Base-by-base conservation (phyloP, 768 basidiomycete genomes). In the Cystobasidiopsis lactophilus region DNA sequence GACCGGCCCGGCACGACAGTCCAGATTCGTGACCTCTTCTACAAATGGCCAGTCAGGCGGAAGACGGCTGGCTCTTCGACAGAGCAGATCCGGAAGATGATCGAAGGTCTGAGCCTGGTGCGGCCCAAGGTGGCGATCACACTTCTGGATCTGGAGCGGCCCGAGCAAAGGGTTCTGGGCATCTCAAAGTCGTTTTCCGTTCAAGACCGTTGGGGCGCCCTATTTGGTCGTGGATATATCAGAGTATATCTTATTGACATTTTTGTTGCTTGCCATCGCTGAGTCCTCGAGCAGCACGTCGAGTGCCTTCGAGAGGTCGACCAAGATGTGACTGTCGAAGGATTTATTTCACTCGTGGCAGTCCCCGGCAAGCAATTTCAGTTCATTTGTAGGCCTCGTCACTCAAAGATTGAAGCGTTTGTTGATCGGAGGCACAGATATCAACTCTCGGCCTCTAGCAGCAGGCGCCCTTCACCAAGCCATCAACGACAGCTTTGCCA, bases 21-120 rank as follows among this genome's bases (percentile, higher is more conserved):
- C 39, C 78, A 75, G 59, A 71, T 93, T 40, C 77, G 83, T 21
- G 91, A 95, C 65, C 78, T 83, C 2, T 98, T 93, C 64, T 82
- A 80, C 63, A 86, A 83, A 62, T 50, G 39, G 45, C 56, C 56
- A 13, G 56, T 54, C 26, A 45, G 56, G 23, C 44, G 56, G 21
- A 57, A 53, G 29, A 30, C 52, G 19, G 52, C 51, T 4, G 29
- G 33, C 18, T 16, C 40, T 19, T 56, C 53, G 2, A 38, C 31
- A 4, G 41, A 23, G 10, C 26, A 55, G 51, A 52, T 55, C 23
- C 37, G 51, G 23, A 24, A 26, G n/a, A 24, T 29, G 24, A n/a
- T 55, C 3, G 54, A 55, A 30, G 39, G 37, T 19, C 50, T 55
- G 11, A 50, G 52, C 5, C 29, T 55, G 37, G 30, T 55, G n/a